A percentile compares a stretch with the other conserved stretches of the same genome.
Conservation (phyloP, 768 basidiomycete species). For the Fomitopsis pulvina region DNA sequence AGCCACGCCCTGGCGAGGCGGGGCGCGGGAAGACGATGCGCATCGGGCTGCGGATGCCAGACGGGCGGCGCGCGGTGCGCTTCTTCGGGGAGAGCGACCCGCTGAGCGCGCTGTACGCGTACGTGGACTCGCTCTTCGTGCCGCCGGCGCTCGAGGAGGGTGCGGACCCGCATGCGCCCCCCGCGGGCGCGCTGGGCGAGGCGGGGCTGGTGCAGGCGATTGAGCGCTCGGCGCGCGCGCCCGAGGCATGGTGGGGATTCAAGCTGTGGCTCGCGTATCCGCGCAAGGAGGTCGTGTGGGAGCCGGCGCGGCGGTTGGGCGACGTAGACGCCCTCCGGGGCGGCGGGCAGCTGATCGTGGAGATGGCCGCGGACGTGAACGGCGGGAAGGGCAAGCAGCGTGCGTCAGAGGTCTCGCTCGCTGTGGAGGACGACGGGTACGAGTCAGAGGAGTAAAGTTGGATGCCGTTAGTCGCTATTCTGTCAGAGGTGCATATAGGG, state of each 20-base stretch:
- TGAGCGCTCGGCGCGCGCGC: conserved; percentile 11
- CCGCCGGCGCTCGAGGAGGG: conserved; percentile 32
- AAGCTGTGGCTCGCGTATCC: conserved; percentile 66
- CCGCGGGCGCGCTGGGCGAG: conserved; percentile 26
- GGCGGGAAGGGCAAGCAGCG: conserved; percentile 9
- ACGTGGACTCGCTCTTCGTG: conserved; percentile 58
- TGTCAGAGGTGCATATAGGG: neutral
- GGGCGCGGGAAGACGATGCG: conserved; percentile 37
- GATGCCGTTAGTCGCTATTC: neutral
- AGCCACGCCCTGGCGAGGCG: conserved; percentile 21
- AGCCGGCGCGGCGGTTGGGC: conserved; percentile 29
- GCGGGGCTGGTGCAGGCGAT: conserved; percentile 31
- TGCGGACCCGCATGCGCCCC: conserved; percentile 37
- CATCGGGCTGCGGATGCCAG: conserved; percentile 50
- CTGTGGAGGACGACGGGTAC: neutral
- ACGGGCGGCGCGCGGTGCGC: conserved; percentile 47
- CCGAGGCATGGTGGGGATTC: conserved; percentile 68
- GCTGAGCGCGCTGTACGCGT: conserved; percentile 64
- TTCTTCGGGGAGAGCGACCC: conserved; percentile 43
- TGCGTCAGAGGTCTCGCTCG: neutral
- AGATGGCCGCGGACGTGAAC: conserved; percentile 29
- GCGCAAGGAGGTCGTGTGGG: conserved; percentile 52
- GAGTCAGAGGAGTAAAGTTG: conserved; percentile 1
- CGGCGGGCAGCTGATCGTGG: conserved; percentile 64
- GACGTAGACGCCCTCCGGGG: conserved; percentile 44